phyloP scores from a whole-genome alignment of 1,284 basidiomycete species.

The Sphaerobolus stellatus region DNA sequence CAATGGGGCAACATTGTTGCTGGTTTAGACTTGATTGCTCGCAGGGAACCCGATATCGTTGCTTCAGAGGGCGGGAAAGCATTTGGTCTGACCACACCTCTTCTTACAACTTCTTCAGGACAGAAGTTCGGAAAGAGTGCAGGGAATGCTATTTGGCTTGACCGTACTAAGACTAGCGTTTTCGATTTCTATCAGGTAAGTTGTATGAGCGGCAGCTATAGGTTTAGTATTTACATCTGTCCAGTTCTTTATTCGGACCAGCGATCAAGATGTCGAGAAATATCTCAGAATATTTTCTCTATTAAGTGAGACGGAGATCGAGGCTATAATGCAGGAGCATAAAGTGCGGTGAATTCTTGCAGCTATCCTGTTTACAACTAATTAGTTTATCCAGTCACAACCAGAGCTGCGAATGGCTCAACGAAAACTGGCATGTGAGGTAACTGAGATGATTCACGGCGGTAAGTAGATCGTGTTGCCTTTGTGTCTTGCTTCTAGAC shows the following conservation, averaged over 20 bases:
- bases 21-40: slow-evolving; percentile 85
- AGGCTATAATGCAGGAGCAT: slow-evolving; percentile 60
- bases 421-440: slow-evolving; percentile 78
- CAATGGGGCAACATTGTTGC: slow-evolving; percentile 99
- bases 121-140: slow-evolving; percentile 98
- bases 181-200: slow-evolving; percentile 91
- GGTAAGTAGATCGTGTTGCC: slow-evolving; percentile 42
- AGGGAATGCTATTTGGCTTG: slow-evolving; percentile 94
- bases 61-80: slow-evolving; percentile 46
- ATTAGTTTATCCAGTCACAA: background rate
- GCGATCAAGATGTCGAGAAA: slow-evolving; percentile 80
- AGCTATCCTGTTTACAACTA: slow-evolving; percentile 6
- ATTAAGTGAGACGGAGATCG: slow-evolving; percentile 60
- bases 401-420: slow-evolving; percentile 74
- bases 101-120: slow-evolving; percentile 87
- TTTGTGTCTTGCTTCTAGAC: slow-evolving; percentile 2
- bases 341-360: slow-evolving; percentile 41
- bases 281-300: slow-evolving; percentile 88
- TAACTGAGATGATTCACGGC: slow-evolving; percentile 86
- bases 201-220: slow-evolving; percentile 3
- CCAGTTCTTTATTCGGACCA: slow-evolving; percentile 86
- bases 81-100: slow-evolving; percentile 89
- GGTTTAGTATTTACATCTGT: slow-evolving; percentile 3
- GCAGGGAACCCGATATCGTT: slow-evolving; percentile 20
- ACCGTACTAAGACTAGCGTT: slow-evolving; percentile 71